phyloP scores from a whole-genome alignment of 495 filamentous ascomycete species.

The Letharia columbiana region DNA sequence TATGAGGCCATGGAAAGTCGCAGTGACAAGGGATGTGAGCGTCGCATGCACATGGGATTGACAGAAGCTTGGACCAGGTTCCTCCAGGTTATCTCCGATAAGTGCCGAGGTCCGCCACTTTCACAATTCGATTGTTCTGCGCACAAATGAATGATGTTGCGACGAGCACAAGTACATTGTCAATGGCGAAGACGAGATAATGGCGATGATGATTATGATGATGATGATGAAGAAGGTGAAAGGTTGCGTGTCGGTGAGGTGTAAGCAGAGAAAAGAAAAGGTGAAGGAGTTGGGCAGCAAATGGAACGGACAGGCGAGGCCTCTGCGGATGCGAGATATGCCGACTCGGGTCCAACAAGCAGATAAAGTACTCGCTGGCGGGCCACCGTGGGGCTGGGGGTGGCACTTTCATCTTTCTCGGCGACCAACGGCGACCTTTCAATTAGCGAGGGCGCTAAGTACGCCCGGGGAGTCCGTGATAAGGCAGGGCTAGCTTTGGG shows the following conservation, averaged over 20 bases:
- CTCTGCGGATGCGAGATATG: background rate
- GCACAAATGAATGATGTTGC: background rate
- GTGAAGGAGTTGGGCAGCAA: background rate
- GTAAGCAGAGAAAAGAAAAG: background rate
- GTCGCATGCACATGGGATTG: conserved; percentile 12
- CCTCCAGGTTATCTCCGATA: background rate
- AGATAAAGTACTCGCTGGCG: background rate
- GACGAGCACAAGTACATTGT: background rate
- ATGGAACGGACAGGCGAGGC: no score
- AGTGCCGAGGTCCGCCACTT: background rate
- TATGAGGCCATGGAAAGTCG: conserved; percentile 3
- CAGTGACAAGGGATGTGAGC: background rate
- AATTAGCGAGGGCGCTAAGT: background rate
- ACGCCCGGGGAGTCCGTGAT: background rate
- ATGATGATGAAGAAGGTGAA: background rate
- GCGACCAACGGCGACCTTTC: background rate
- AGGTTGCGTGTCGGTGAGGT: background rate
- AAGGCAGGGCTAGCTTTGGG: background rate
- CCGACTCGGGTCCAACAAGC: background rate
- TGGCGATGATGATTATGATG: background rate
- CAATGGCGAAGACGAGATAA: background rate
- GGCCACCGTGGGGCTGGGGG: background rate
- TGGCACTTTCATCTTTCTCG: background rate
- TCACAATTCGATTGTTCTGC: conserved; percentile 6
- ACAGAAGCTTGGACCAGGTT: conserved; percentile 14